A percentile compares a stretch with the other conserved stretches of the same genome.
Evolutionary conservation across 2,329 filamentous ascomycete species (phyloP).

Genomic region (Colletotrichum karsti): DNA sequence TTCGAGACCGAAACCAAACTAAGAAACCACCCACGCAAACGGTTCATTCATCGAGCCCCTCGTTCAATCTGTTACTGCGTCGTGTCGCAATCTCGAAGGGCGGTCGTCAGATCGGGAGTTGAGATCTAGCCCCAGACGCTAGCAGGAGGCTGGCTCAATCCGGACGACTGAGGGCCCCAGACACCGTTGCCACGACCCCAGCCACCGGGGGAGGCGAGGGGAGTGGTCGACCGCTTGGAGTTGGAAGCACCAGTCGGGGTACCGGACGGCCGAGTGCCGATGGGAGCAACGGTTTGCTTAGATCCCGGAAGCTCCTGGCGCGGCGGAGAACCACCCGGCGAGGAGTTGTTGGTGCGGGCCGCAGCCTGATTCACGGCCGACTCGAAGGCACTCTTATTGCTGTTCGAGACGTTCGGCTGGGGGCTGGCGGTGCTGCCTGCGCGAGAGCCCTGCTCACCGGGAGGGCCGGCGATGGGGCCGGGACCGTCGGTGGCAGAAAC

Average conservation of each 20-base stretch:
- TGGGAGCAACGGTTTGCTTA: constrained; percentile 82
- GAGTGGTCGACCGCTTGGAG: constrained; percentile 86
- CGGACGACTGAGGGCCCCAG: constrained; percentile 81
- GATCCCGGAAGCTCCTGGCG: constrained; percentile 66
- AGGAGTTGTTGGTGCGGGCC: constrained; percentile 85
- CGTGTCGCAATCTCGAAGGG: background rate
- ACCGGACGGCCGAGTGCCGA: constrained; percentile 84
- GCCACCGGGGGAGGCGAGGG: constrained; percentile 85
- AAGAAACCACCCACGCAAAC: constrained; percentile 20
- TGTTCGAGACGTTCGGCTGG: constrained; percentile 69
- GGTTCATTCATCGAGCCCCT: background rate
- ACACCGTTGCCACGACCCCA: constrained; percentile 86
- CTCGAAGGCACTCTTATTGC: constrained; percentile 66
- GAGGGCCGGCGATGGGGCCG: constrained; percentile 56
- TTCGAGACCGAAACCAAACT: constrained; percentile 25
- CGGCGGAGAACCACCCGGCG: constrained; percentile 81
- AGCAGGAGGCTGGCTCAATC: constrained; percentile 81
- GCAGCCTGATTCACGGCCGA: constrained; percentile 73
- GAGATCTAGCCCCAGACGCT: constrained; percentile 85
- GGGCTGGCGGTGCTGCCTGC: constrained; percentile 89
- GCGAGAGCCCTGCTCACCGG: constrained; percentile 68
- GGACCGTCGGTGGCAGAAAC: constrained; percentile 46
- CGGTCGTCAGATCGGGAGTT: background rate
- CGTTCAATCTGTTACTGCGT: background rate
- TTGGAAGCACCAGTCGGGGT: constrained; percentile 55